phyloP scores from a whole-genome alignment of 805 yeast species.

The Saccharomycopsis sp. region DNA sequence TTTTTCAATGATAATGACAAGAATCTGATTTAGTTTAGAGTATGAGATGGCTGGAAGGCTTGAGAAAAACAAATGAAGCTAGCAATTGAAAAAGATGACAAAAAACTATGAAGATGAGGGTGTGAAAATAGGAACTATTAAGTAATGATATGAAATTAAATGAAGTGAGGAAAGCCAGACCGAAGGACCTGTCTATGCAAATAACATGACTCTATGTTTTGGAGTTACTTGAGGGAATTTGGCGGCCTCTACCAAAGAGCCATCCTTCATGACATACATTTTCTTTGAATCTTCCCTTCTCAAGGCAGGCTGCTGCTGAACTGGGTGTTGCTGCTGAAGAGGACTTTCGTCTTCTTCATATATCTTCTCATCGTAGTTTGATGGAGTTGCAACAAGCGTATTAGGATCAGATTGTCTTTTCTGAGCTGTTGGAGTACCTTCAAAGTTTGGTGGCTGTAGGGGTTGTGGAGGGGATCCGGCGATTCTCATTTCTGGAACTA shows the following conservation, averaged over 20 bases:
- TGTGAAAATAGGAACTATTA: neutral
- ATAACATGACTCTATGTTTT: neutral
- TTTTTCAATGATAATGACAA: too few species aligned
- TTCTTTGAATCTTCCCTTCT: neutral
- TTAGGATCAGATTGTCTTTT: constrained; percentile 9
- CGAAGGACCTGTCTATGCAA: neutral
- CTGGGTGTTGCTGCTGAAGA: neutral
- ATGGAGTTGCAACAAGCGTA: constrained; percentile 3
- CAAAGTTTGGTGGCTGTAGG: neutral
- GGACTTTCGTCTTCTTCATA: neutral
- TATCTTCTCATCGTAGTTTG: neutral
- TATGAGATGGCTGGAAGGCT: too few species aligned
- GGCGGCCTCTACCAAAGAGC: neutral
- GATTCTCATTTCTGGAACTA: neutral
- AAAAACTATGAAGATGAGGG: neutral
- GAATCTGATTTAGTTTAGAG: too few species aligned
- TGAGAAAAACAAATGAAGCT: too few species aligned
- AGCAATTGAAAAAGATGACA: too few species aligned
- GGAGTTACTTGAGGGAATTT: neutral
- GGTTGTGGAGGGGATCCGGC: neutral
- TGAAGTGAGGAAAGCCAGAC: neutral
- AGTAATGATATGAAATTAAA: too few species aligned
- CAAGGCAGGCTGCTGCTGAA: neutral
- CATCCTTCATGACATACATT: neutral
- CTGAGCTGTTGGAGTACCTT: neutral